Percentiles rank a stretch among this genome's conserved stretches.
Evolutionary conservation across 2,329 filamentous ascomycete genomes (phyloP).

Genomic region (Microthyrium microscopicum): DNA sequence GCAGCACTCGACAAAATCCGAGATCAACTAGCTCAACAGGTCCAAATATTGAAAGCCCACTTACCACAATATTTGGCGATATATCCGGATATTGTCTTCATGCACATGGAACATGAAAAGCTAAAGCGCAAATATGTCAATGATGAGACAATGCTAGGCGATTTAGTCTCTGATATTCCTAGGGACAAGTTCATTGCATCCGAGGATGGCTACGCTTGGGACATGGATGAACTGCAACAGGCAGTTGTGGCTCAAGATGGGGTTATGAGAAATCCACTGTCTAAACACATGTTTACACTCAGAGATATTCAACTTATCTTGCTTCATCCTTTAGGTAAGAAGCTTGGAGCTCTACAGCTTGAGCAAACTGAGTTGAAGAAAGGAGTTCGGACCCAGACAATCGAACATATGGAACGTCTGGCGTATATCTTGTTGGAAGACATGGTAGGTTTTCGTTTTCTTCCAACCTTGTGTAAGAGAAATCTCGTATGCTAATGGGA

Average conservation of each 20-base stretch:
- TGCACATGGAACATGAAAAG: slow-evolving; percentile 9
- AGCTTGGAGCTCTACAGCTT: slow-evolving; percentile 11
- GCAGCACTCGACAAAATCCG: slow-evolving; percentile 6
- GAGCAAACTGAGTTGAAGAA: slow-evolving; percentile 13
- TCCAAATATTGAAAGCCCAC: slow-evolving; percentile 1
- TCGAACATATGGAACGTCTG: slow-evolving; percentile 12
- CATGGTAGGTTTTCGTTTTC: no score
- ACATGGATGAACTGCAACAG: slow-evolving; percentile 11
- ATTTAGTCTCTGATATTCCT: slow-evolving; percentile 8
- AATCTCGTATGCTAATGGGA: slow-evolving; percentile 12
- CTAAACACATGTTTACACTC: slow-evolving; percentile 14
- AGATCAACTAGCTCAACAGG: slow-evolving; percentile 7
- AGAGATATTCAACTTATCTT: slow-evolving; percentile 14
- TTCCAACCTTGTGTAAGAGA: no score
- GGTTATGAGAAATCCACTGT: slow-evolving; percentile 19
- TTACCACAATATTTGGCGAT: slow-evolving; percentile 7
- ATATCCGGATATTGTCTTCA: slow-evolving; percentile 1
- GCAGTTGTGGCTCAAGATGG: slow-evolving; percentile 11
- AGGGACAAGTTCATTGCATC: slow-evolving; percentile 8
- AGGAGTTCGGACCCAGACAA: slow-evolving; percentile 14
- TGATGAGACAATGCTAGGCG: slow-evolving; percentile 9
- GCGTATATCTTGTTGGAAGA: slow-evolving; percentile 8
- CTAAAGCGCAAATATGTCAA: slow-evolving; percentile 9
- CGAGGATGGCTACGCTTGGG: slow-evolving; percentile 11
- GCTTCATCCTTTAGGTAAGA: slow-evolving; percentile 14